Conservation (phyloP, 148 eudicot genomes). For the Camellia lanceoleosa region DNA sequence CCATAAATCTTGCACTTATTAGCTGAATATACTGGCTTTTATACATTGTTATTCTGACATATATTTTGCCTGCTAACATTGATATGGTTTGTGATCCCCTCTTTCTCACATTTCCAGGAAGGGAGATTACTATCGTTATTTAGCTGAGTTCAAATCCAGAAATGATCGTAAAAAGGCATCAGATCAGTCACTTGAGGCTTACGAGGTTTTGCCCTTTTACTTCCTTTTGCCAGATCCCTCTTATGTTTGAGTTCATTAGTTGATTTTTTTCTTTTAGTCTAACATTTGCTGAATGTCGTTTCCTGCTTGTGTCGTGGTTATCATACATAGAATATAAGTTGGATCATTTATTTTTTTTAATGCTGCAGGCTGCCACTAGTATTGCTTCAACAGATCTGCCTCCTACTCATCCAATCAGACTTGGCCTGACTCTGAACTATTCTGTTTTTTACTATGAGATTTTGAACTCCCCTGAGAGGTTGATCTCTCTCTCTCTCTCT, state of each 20-base stretch:
- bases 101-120: constrained; percentile 18
- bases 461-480: constrained; percentile 36
- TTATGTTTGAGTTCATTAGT: neutral
- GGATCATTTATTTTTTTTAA: neutral
- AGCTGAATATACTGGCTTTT: neutral
- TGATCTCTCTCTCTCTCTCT: constrained; percentile 8
- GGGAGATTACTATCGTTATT: constrained; percentile 43
- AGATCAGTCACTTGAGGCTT: constrained; percentile 44
- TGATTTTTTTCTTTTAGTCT: neutral
- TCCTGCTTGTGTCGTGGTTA: neutral
- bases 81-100: neutral
- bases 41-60: neutral
- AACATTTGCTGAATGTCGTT: neutral
- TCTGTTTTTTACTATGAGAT: constrained; percentile 40
- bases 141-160: constrained; percentile 43
- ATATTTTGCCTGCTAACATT: neutral
- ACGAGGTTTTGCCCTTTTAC: constrained; percentile 27
- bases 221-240: neutral
- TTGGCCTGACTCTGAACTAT: constrained; percentile 33
- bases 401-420: constrained; percentile 37
- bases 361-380: constrained; percentile 29
- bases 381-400: constrained; percentile 32
- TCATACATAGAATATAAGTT: neutral
- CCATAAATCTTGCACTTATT: neutral
- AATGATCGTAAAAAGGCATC: constrained; percentile 43